Base-by-base conservation (phyloP, 108 stramenopile genomes). In the Fragilaria crotonensis region DNA sequence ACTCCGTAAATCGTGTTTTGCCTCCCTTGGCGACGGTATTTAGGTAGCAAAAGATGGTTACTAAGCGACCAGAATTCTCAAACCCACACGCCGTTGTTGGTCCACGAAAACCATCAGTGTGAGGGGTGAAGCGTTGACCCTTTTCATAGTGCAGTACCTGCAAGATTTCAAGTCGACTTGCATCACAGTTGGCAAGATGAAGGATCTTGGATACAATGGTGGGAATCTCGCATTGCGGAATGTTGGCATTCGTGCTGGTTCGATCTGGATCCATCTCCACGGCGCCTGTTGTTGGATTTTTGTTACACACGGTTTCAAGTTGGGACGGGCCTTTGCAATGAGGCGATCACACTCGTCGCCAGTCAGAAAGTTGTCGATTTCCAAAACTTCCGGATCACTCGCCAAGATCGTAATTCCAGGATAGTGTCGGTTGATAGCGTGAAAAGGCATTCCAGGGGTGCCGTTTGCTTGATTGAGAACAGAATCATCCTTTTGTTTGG, bases 91-190 rank as follows among this genome's bases (percentile, higher is more conserved):
- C 81, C 36, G 71, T 72, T 9, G 49, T 59, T 9, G 75, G 68
- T 0, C 78, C 72, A 27, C 58, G 52, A 62, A 74, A 77, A 9
- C 78, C 78, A 59, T 83, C 81, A 1, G 77, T 79, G 30, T 83
- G 78, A 17, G 63, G 32, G 2, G 51, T 57, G 33, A 83, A 83
- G n/a, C 68, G 47, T 36, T 83, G 81, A 3, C 81, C 73, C 5
- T 53, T 41, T n/a, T 30, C 52, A 59, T 83, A 83, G 9, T 59
- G 31, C 7, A 83, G 58, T 1, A 79, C 62, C 61, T 83, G 81
- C 5, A 79, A 29, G 11, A 74, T 69, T 58, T 83, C 81, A 33
- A 83, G 51, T 9, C 67, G 72, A 48, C 67, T 52, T 9, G 54
- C 36, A 28, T 57, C 45, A 28, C 71, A 76, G 17, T 55, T 25